These are phyloP conservation scores for Phalaenopsis equestris DNA, from an alignment of 106 monocot genomes.

Conservation along the genomic window DNA sequence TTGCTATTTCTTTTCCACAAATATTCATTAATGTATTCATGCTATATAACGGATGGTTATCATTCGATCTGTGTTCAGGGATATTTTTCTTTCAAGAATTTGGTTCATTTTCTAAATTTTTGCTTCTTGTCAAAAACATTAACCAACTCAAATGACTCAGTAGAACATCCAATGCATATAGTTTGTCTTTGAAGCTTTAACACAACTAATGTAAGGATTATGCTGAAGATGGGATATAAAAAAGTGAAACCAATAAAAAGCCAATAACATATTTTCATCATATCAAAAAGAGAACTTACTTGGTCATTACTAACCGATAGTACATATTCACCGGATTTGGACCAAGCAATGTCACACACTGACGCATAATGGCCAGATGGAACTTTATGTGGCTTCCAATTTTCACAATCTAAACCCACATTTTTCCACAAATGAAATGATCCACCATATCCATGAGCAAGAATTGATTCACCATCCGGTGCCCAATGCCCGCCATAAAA, in stretches of 20 bases:
- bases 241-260: conserved; percentile 1
- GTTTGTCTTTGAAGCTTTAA: neutral
- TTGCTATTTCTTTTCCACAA: no score
- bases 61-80: neutral
- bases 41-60: neutral
- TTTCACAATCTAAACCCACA: conserved; percentile 54
- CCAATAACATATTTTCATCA: neutral
- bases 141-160: neutral
- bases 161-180: neutral
- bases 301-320: conserved; percentile 97
- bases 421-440: conserved; percentile 94
- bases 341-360: conserved; percentile 81
- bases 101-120: neutral
- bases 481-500: conserved; percentile 98
- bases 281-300: conserved; percentile 22
- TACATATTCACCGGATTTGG: conserved; percentile 64
- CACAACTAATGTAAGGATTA: neutral
- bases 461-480: conserved; percentile 69
- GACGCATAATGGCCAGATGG: conserved; percentile 89
- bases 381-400: conserved; percentile 85
- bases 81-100: neutral
- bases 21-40: no score
- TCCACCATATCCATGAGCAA: conserved; percentile 94
- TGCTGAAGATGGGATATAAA: neutral
- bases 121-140: neutral